Evolutionary conservation across 192 early-diverging fungal species (phyloP).

Genomic region (Coemansia sp.): DNA sequence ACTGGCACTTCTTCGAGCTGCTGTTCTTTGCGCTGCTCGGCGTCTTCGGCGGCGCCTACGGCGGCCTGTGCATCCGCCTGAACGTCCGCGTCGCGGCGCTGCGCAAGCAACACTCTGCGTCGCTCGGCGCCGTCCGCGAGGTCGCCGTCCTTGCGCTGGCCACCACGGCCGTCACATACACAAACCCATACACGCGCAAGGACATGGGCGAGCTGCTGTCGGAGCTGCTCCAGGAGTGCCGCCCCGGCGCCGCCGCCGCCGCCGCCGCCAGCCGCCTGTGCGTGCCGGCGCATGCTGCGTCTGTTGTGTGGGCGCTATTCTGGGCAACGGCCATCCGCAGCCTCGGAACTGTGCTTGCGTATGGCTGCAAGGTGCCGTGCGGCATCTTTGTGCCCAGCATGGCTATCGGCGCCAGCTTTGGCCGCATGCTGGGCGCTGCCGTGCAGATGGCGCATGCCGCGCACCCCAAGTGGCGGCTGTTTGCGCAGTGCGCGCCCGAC

Average conservation of each 20-base stretch:
- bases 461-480: constrained; percentile 67
- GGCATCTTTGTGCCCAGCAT: constrained; percentile 96
- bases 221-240: constrained; percentile 76
- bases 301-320: constrained; percentile 57
- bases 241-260: constrained; percentile 21
- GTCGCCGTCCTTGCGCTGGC: constrained; percentile 64
- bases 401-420: constrained; percentile 91
- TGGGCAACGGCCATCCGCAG: constrained; percentile 62
- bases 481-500: constrained; percentile 77
- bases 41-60: constrained; percentile 83
- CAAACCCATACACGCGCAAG: constrained; percentile 75
- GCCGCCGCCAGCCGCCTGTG: constrained; percentile 61
- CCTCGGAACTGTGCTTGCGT: constrained; percentile 61
- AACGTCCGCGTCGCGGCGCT: constrained; percentile 71
- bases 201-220: constrained; percentile 86
- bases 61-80: constrained; percentile 73
- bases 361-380: constrained; percentile 78
- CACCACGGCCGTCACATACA: constrained; percentile 69
- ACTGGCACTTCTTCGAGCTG: constrained; percentile 95
- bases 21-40: constrained; percentile 79
- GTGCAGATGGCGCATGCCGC: constrained; percentile 69
- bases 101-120: constrained; percentile 70
- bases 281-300: constrained; percentile 26
- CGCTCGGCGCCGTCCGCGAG: constrained; percentile 67
- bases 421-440: constrained; percentile 85